Evolutionary conservation across 306 rosid genomes (phyloP).

Genomic region (Pyrus pyrifolia): DNA sequence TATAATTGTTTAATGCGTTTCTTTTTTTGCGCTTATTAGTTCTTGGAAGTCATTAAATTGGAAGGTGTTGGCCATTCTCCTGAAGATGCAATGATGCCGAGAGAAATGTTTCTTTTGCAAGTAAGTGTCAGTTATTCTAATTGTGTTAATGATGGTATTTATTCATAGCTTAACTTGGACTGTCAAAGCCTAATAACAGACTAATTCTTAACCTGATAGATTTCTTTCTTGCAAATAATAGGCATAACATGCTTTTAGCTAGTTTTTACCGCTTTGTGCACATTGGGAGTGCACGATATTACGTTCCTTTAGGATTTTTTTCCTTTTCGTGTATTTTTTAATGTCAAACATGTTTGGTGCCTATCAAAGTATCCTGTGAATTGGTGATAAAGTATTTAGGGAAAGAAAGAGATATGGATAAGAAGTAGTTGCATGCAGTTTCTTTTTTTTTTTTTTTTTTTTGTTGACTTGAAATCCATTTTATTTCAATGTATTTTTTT

Average conservation of each 20-base stretch:
- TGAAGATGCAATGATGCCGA: conserved; percentile 74
- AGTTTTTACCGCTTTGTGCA: not conserved
- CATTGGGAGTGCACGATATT: no score
- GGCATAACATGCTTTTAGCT: not conserved
- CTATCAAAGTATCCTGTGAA: not conserved
- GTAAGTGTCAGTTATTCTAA: conserved; percentile 29
- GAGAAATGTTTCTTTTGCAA: conserved; percentile 91
- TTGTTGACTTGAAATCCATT: not conserved
- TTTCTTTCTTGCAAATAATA: not conserved
- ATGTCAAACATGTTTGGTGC: not conserved
- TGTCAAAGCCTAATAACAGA: not conserved
- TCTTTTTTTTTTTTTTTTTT: not conserved
- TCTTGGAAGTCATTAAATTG: conserved; percentile 84
- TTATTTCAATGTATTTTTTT: not conserved
- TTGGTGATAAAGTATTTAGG: not conserved
- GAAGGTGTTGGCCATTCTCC: conserved; percentile 85
- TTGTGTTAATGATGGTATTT: not conserved
- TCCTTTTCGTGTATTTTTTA: not conserved
- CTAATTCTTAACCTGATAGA: not conserved
- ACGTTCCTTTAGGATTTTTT: not conserved
- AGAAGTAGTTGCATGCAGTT: not conserved
- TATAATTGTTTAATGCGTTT: not conserved
- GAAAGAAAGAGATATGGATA: not conserved
- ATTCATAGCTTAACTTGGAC: not conserved
- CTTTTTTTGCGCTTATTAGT: conserved; percentile 24